These are phyloP conservation scores for Lodderomyces elongisporus DNA, from an alignment of 1,139 yeast genomes.

Conservation along the genomic window DNA sequence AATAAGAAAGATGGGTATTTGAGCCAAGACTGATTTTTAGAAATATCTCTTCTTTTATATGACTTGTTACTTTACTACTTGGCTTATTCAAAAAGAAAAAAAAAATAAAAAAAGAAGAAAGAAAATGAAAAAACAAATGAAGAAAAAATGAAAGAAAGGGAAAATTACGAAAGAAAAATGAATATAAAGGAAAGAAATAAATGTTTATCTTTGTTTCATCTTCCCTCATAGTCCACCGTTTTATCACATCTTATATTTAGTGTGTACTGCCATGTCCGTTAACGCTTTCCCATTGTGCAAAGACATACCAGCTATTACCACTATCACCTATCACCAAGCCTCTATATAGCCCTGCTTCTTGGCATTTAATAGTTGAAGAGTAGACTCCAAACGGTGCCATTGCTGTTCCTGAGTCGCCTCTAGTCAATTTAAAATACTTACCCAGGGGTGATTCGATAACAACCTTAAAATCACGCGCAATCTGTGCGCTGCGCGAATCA, in stretches of 20 bases:
- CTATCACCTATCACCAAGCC: slow-evolving; percentile 78
- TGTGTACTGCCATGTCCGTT: too few species aligned
- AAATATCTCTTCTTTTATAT: too few species aligned
- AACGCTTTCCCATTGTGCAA: slow-evolving; percentile 73
- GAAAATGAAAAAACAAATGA: neutral
- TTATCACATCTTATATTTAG: too few species aligned
- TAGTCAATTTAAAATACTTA: slow-evolving; percentile 56
- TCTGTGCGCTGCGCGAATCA: slow-evolving; percentile 26
- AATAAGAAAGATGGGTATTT: too few species aligned
- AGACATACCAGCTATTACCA: slow-evolving; percentile 82
- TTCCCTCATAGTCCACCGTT: too few species aligned
- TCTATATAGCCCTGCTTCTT: slow-evolving; percentile 76
- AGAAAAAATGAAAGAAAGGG: too few species aligned
- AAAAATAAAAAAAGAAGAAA: neutral
- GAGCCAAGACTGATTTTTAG: too few species aligned
- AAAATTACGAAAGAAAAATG: too few species aligned
- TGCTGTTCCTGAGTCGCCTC: slow-evolving; percentile 18
- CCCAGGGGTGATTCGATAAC: slow-evolving; percentile 86
- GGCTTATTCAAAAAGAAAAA: too few species aligned
- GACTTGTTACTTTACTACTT: too few species aligned
- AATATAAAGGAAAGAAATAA: too few species aligned
- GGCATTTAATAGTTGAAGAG: slow-evolving; percentile 54
- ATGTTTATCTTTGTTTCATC: too few species aligned
- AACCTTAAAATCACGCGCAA: slow-evolving; percentile 46
- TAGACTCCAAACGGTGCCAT: slow-evolving; percentile 49